Evolutionary conservation across 1,139 yeast species (phyloP).

Genomic region (Hemisphaericaspora subhashii): DNA sequence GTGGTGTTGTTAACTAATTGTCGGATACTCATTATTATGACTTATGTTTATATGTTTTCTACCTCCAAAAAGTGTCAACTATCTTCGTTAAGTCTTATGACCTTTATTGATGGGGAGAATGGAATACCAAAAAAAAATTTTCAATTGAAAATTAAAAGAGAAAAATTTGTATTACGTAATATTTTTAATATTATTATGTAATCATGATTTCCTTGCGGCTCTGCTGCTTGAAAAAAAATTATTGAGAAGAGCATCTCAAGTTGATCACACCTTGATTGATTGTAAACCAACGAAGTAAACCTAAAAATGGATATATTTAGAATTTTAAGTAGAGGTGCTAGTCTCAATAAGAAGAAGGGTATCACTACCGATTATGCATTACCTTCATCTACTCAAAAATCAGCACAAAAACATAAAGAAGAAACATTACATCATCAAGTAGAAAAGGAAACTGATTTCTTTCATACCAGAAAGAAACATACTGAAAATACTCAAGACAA

Average conservation of each 20-base stretch:
- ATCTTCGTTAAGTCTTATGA: too few species aligned
- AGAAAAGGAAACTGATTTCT: conserved; percentile 68
- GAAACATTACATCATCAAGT: conserved; percentile 44
- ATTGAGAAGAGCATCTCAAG: conserved; percentile 11
- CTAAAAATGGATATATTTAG: conserved; percentile 83
- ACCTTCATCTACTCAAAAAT: conserved; percentile 25
- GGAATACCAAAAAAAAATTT: conserved; percentile 4
- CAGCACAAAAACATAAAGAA: conserved; percentile 29
- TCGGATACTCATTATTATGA: conserved; percentile 17
- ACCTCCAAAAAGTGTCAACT: too few species aligned
- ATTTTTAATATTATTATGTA: background rate
- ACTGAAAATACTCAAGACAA: conserved; percentile 19
- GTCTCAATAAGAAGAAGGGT: conserved; percentile 56
- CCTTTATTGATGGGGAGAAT: background rate
- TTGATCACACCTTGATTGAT: too few species aligned
- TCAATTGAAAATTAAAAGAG: conserved; percentile 2
- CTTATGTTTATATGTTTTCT: too few species aligned
- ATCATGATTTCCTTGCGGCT: background rate
- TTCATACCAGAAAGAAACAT: conserved; percentile 52
- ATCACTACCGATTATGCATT: conserved; percentile 46
- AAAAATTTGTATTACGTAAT: conserved; percentile 3
- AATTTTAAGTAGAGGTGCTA: conserved; percentile 83
- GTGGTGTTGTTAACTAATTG: conserved; percentile 9
- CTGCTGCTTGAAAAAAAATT: conserved; percentile 4
- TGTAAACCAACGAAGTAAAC: too few species aligned